A percentile compares a stretch with the other conserved stretches of the same genome.
Evolutionary conservation across 1,139 yeast genomes (phyloP).

Genomic region (Candida sanyaensis): DNA sequence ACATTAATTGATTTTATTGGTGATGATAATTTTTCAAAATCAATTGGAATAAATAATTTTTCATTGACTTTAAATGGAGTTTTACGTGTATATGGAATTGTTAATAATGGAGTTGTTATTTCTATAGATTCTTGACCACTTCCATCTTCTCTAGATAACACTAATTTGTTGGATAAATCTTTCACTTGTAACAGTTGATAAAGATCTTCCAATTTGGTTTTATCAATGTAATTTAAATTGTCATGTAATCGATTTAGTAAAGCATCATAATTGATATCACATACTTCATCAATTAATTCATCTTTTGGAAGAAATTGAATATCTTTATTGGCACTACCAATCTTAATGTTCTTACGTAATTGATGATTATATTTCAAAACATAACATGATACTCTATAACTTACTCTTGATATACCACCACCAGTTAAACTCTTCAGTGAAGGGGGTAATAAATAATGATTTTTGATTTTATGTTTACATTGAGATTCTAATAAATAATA

Average conservation of each 20-base stretch:
- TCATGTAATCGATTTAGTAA: constrained; percentile 1
- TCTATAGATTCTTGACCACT: not conserved
- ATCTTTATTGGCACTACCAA: not conserved
- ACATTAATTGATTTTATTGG: constrained; percentile 24
- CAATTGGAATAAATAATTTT: constrained; percentile 3
- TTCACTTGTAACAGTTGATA: constrained; percentile 1
- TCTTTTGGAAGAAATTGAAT: constrained; percentile 4
- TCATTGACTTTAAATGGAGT: constrained; percentile 3
- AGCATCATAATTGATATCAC: constrained; percentile 1
- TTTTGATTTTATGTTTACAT: constrained; percentile 5
- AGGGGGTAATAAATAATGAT: constrained; percentile 12
- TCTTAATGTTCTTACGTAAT: not conserved
- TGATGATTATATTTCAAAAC: constrained; percentile 2
- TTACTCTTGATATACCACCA: constrained; percentile 1
- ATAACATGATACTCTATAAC: constrained; percentile 9
- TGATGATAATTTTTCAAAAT: not conserved
- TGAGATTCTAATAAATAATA: constrained; percentile 11
- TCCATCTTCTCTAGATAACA: not conserved
- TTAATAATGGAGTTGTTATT: not conserved
- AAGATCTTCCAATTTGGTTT: constrained; percentile 7
- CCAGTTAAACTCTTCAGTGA: constrained; percentile 2
- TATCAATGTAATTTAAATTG: constrained; percentile 5
- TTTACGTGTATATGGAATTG: constrained; percentile 3
- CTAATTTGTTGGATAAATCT: not conserved
- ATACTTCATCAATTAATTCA: constrained; percentile 1